Evolutionary conservation across 768 basidiomycete genomes (phyloP), one percentile per base, ranked within the genome.

Genomic region (Tylopilus sp.): DNA sequence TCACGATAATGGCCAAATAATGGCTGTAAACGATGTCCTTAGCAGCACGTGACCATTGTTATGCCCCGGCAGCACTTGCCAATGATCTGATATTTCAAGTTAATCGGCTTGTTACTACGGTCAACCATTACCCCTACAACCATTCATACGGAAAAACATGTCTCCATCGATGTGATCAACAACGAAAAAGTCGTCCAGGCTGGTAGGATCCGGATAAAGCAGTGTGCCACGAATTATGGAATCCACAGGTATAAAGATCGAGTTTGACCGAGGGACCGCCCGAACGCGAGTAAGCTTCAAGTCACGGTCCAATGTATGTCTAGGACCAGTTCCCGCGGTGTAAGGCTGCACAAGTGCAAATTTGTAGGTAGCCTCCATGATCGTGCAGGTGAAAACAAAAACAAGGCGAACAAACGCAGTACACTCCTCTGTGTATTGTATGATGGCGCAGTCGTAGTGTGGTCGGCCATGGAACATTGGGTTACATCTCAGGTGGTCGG

Each of bases 401-500:
- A 64, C 26, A 0, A 71, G 46, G 19, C 45, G 42, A 1, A 51
- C 60, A 42, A 72, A 68, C 7, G 40, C 19, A 0, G 6, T 12
- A 0, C 6, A 6, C 1, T 10, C 25, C 0, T 16, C 3, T 1
- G 50, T 45, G 17, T 56, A 21, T 10, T 55, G 56, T 4, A 60
- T 57, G 36, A 76, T 48, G 3, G 69, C 65, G 47, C 38, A 67
- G 40, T 72, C 60, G 28, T 65, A 72, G 0, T 59, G 61, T 10
- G 62, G 63, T 2, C 38, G 22, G 0, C 54, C 34, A 36, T 63
- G 58, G 53, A 75, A 76, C 0, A 40, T 44, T 9, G 71, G 68
- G 47, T 65, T 72, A 55, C 63, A 70, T 3, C 55, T 52, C 1
- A 76, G 57, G 28, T 67, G 57, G 48, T 76, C 65, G 1, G 57